Percentiles rank a stretch among this genome's conserved stretches.
Conservation (phyloP, 2,329 filamentous ascomycete species). For the Sphaerulina musiva region DNA sequence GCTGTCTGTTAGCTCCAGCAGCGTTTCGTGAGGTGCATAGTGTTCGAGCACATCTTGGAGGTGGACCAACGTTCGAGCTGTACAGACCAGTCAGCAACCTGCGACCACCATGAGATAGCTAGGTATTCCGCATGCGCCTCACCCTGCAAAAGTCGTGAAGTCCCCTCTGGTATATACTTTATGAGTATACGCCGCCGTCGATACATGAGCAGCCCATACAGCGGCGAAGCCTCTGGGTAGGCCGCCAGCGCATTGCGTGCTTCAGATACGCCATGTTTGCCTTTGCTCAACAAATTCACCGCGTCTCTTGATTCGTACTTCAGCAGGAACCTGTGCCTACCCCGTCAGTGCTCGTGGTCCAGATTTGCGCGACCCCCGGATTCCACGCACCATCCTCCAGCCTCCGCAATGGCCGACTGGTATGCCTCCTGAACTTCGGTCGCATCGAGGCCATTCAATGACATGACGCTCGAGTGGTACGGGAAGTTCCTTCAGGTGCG, state of each 20-base stretch:
- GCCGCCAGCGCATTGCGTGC: conserved; percentile 68
- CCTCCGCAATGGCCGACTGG: conserved; percentile 69
- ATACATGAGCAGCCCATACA: conserved; percentile 90
- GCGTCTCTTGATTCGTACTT: conserved; percentile 88
- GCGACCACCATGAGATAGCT: not conserved
- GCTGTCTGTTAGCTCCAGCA: conserved; percentile 66
- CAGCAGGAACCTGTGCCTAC: conserved; percentile 62
- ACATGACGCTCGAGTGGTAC: conserved; percentile 54
- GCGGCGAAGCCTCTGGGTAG: conserved; percentile 76
- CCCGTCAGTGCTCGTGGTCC: conserved; percentile 14
- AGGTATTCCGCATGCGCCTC: conserved; percentile 30
- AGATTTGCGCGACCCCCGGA: conserved; percentile 33
- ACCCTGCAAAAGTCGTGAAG: conserved; percentile 91
- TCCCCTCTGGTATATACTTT: conserved; percentile 86
- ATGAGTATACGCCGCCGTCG: conserved; percentile 82
- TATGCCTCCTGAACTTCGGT: conserved; percentile 76
- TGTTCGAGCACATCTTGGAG: conserved; percentile 56
- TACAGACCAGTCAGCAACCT: conserved; percentile 1
- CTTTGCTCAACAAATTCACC: conserved; percentile 68
- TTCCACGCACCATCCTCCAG: conserved; percentile 78
- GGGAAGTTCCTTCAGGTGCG: conserved; percentile 6
- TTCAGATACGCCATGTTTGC: conserved; percentile 76
- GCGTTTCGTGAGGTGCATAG: conserved; percentile 80
- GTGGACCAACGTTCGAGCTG: conserved; percentile 74
- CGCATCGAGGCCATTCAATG: conserved; percentile 89